phyloP scores from a whole-genome alignment of 129 eudicot genomes.

The Flaveria bidentis region DNA sequence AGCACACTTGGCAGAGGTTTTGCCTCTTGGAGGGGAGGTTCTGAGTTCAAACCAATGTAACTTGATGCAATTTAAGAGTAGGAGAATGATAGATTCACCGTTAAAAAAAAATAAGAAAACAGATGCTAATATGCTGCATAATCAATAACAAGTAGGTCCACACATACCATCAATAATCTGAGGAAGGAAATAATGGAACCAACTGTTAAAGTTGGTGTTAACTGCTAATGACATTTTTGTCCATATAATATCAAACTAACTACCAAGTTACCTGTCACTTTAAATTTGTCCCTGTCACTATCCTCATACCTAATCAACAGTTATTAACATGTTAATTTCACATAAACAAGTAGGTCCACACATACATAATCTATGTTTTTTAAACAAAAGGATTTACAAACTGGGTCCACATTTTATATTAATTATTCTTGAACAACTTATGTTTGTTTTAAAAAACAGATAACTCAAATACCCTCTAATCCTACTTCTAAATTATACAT shows the following conservation, averaged over 20 bases:
- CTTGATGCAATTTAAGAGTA: no score
- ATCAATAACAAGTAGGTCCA: conserved; percentile 28
- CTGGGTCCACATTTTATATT: conserved; percentile 28
- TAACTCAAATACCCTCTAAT: no score
- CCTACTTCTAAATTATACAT: no score
- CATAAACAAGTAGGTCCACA: no score
- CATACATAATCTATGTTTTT: conserved; percentile 24
- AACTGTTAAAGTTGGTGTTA: conserved; percentile 21
- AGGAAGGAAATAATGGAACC: conserved; percentile 22
- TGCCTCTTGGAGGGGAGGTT: no score
- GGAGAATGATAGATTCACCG: no score
- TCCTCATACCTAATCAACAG: conserved; percentile 20
- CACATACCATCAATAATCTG: conserved; percentile 3
- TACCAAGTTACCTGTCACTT: conserved; percentile 32
- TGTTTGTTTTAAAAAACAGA: no score
- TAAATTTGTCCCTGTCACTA: conserved; percentile 4
- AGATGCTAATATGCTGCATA: conserved; percentile 25
- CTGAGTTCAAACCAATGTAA: no score
- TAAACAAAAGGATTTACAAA: neutral
- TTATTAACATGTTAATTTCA: conserved; percentile 22
- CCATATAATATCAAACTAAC: conserved; percentile 24
- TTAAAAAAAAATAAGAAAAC: neutral
- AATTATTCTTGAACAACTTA: conserved; percentile 17
- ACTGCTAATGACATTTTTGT: conserved; percentile 30
- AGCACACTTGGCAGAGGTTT: no score